Conservation (phyloP, 2,329 filamentous ascomycete species). For the Zymoseptoria ardabiliae region DNA sequence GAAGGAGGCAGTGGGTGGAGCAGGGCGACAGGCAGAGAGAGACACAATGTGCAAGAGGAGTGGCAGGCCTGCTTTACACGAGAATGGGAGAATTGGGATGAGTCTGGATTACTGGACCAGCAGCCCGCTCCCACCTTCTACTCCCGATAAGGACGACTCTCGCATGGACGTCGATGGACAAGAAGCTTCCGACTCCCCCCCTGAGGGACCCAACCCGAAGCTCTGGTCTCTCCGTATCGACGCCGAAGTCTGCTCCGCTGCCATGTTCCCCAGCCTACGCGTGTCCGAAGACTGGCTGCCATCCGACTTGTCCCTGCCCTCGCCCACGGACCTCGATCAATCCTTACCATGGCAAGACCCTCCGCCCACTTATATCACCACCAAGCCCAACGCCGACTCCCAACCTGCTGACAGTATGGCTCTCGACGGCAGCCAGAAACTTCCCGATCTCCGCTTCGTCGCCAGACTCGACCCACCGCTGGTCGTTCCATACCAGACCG, state of each 20-base stretch:
- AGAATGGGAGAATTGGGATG: conserved; percentile 58
- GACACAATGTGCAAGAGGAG: conserved; percentile 62
- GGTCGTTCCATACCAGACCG: conserved; percentile 58
- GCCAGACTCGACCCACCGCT: conserved; percentile 69
- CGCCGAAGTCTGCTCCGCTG: conserved; percentile 45
- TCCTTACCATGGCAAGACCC: conserved; percentile 59
- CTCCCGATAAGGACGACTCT: conserved; percentile 23
- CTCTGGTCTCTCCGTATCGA: conserved; percentile 64
- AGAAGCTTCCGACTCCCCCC: not conserved
- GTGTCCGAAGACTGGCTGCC: conserved; percentile 70
- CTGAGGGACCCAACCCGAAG: conserved; percentile 7
- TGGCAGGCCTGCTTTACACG: conserved; percentile 65
- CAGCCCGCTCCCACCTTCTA: not conserved
- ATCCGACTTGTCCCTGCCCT: conserved; percentile 47
- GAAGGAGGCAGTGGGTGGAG: conserved; percentile 42
- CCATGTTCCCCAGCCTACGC: conserved; percentile 54
- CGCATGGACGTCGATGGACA: conserved; percentile 30
- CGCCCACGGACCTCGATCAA: conserved; percentile 56
- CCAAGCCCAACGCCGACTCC: conserved; percentile 16
- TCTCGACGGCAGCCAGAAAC: conserved; percentile 43
- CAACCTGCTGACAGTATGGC: conserved; percentile 46
- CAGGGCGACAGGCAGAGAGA: conserved; percentile 31
- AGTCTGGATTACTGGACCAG: conserved; percentile 65
- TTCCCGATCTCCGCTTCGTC: conserved; percentile 67
- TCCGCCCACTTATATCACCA: conserved; percentile 50